These are phyloP conservation scores for Carpinus fangiana DNA, from an alignment of 306 rosid genomes.

Conservation along the genomic window DNA sequence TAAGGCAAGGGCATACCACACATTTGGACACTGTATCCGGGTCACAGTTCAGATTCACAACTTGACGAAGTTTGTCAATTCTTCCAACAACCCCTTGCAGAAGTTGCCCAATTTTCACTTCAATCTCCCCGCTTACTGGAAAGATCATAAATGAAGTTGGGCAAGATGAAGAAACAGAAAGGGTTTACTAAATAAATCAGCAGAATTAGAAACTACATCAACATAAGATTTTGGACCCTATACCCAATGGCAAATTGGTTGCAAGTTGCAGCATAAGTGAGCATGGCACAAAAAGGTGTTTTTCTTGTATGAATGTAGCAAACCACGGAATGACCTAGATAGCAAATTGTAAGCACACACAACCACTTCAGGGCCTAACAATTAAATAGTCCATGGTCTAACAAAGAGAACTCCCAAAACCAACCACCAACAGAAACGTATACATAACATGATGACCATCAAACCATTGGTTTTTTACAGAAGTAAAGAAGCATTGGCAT, in stretches of 20 bases:
- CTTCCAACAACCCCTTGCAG: constrained; percentile 76
- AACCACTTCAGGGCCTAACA: not conserved
- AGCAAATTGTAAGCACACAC: not conserved
- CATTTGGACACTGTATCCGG: constrained; percentile 64
- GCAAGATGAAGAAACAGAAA: not conserved
- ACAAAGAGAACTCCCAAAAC: not conserved
- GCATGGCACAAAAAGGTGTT: not conserved
- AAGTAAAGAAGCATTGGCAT: not conserved
- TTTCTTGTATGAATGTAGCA: not conserved
- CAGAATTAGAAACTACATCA: not conserved
- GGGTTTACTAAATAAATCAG: not conserved
- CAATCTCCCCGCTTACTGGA: constrained; percentile 44
- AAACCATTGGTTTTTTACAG: not conserved
- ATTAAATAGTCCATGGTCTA: not conserved
- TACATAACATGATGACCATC: not conserved
- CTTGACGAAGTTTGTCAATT: constrained; percentile 74
- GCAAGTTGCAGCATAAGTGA: not conserved
- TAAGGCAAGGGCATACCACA: constrained; percentile 57
- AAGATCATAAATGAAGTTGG: constrained; percentile 13
- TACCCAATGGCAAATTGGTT: not conserved
- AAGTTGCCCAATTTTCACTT: constrained; percentile 64
- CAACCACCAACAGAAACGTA: not conserved
- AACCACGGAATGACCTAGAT: not conserved
- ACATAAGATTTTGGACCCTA: not conserved
- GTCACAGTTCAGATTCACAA: constrained; percentile 71